Evolutionary conservation across 2,329 filamentous ascomycete species (phyloP), one percentile per base, ranked within the genome.

Genomic region (Coleophoma cylindrospora): DNA sequence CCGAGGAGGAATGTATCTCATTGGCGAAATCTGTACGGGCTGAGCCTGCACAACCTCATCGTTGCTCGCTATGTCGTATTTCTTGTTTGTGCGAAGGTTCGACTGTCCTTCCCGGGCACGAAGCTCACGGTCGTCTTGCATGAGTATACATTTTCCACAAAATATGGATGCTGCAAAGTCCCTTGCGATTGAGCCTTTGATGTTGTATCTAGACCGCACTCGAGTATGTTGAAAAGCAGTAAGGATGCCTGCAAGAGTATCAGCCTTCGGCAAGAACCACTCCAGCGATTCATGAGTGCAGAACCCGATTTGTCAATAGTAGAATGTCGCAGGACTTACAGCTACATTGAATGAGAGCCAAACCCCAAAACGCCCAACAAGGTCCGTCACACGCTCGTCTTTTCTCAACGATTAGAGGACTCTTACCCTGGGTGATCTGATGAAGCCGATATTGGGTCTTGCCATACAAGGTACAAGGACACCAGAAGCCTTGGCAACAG

Each of bases 61-160:
- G 40, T 48, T 36, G 9, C 3, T 33, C 13, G 27, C 27, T 19
- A 37, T 21, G 27, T 48, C 17, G 27, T 48, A 34, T 36, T 47
- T 47, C 34, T 38, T 40, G 21, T 50, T 50, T 7, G 41, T 57
- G n/a, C 49, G 36, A n/a, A 58, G 50, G 5, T 53, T 40, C 4
- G 36, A 43, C 17, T 58, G 49, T 11, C 61, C 70, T 57, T 75
- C 72, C 47, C 73, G 61, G 11, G 61, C 62, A 45, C 64, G 63
- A 4, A 76, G 61, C 55, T 76, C 73, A 34, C 70, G 62, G 58
- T 75, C 73, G 53, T 70, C 70, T 56, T 73, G 70, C 47, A 74
- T 67, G 1, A 66, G 61, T 10, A 66, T 62, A 50, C 72, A 74
- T 44, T 65, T 66, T 12, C 65, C 66, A 54, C 71, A 75, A 51